Evolutionary conservation across 805 yeast genomes (phyloP).

Genomic region (Pachysolen tannophilus): DNA sequence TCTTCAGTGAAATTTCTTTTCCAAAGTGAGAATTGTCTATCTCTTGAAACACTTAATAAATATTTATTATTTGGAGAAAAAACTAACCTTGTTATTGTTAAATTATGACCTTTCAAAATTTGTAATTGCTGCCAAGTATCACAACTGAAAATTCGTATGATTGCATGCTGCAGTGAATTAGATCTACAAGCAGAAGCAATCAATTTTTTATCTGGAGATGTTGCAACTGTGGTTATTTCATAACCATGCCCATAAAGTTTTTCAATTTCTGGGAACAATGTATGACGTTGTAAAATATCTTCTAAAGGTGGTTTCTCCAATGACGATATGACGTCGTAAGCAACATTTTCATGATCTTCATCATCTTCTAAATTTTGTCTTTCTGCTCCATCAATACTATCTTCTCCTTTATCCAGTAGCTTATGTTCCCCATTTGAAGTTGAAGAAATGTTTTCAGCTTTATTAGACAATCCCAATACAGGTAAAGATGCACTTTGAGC

Average conservation of each 20-base stretch:
- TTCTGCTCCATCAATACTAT: constrained; percentile 17
- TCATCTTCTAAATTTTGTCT: constrained; percentile 29
- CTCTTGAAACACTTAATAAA: constrained; percentile 78
- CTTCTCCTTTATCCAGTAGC: constrained; percentile 27
- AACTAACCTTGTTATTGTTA: constrained; percentile 78
- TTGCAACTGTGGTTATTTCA: constrained; percentile 76
- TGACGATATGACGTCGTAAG: constrained; percentile 37
- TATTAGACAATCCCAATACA: constrained; percentile 87
- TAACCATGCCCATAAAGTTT: constrained; percentile 97
- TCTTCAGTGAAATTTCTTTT: constrained; percentile 21
- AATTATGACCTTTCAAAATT: constrained; percentile 53
- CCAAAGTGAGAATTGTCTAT: constrained; percentile 81
- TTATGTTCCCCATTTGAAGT: too few species aligned
- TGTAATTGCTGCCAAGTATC: constrained; percentile 55
- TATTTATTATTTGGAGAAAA: constrained; percentile 64
- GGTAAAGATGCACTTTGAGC: constrained; percentile 90
- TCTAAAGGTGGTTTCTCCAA: constrained; percentile 70
- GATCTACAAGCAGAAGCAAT: constrained; percentile 92
- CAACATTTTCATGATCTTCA: constrained; percentile 27
- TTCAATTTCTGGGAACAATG: constrained; percentile 92
- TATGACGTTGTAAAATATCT: constrained; percentile 83
- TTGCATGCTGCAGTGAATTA: constrained; percentile 78
- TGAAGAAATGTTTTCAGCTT: constrained; percentile 68
- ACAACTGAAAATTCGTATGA: constrained; percentile 65
- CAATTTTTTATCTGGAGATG: constrained; percentile 50